These are phyloP conservation scores for Stevia rebaudiana DNA, from an alignment of 140 eudicot genomes.

Conservation along the genomic window DNA sequence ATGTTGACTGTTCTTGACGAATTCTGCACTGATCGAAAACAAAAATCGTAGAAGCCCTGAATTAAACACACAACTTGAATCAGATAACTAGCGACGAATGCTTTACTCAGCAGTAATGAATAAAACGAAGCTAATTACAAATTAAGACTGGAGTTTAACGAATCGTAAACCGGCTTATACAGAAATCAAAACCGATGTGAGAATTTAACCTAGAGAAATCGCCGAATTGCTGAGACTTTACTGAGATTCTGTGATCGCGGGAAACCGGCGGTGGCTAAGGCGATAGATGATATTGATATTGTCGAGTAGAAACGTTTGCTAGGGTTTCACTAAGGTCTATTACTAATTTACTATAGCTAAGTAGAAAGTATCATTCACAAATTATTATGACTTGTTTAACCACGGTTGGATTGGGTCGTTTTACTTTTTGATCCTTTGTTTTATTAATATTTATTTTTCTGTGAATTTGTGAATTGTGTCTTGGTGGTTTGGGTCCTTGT, in stretches of 20 bases:
- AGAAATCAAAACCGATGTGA: not conserved
- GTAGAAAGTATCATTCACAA: slow-evolving; percentile 13
- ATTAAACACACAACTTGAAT: slow-evolving; percentile 1
- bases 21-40: slow-evolving; percentile 1
- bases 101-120: not conserved
- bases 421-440: no score
- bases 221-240: not conserved
- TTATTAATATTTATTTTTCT: no score
- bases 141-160: not conserved
- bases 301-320: slow-evolving; percentile 20
- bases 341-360: slow-evolving; percentile 6
- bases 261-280: slow-evolving; percentile 14
- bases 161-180: slow-evolving; percentile 16
- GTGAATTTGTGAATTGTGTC: no score
- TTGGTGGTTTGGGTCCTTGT: no score
- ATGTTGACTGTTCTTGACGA: slow-evolving; percentile 37
- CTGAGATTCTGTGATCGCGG: slow-evolving; percentile 8
- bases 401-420: not conserved
- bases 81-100: not conserved
- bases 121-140: not conserved
- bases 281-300: slow-evolving; percentile 3
- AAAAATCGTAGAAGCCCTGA: slow-evolving; percentile 19
- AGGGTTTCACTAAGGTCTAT: slow-evolving; percentile 22
- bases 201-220: slow-evolving; percentile 6
- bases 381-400: not conserved